A percentile compares a stretch with the other conserved stretches of the same genome.
Evolutionary conservation across 2,329 filamentous ascomycete genomes (phyloP).

Genomic region (Rhinocladiella mackenziei): DNA sequence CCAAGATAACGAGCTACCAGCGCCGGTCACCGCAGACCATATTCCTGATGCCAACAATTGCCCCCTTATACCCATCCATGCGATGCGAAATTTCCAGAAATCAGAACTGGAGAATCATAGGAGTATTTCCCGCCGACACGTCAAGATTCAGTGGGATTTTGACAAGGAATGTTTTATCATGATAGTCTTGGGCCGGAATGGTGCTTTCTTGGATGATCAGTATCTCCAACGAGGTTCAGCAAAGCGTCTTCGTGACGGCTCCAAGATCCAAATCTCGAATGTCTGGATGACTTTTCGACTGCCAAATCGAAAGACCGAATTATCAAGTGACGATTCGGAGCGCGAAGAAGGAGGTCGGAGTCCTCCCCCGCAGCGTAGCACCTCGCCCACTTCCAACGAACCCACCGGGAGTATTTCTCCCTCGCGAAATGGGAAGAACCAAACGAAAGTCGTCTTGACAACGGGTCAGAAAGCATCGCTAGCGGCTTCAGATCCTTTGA

Average conservation of each 20-base stretch:
- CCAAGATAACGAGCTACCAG: constrained; percentile 27
- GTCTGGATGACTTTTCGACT: constrained; percentile 28
- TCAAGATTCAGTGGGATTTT: constrained; percentile 59
- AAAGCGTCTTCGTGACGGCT: constrained; percentile 52
- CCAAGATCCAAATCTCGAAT: constrained; percentile 53
- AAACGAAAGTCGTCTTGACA: constrained; percentile 21
- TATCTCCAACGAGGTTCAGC: constrained; percentile 47
- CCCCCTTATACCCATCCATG: constrained; percentile 55
- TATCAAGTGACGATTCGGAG: constrained; percentile 23
- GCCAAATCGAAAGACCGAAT: constrained; percentile 19
- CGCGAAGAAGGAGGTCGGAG: constrained; percentile 17
- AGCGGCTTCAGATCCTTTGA: constrained; percentile 6
- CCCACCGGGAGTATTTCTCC: constrained; percentile 17
- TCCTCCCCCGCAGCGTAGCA: constrained; percentile 10
- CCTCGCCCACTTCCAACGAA: constrained; percentile 17
- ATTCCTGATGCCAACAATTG: constrained; percentile 28
- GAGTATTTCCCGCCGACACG: constrained; percentile 59
- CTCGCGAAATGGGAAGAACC: constrained; percentile 16
- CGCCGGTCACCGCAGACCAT: constrained; percentile 30
- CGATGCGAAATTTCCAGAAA: constrained; percentile 42
- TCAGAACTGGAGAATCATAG: constrained; percentile 46
- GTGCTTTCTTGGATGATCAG: constrained; percentile 53
- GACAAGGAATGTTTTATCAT: constrained; percentile 55
- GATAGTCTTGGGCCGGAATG: constrained; percentile 57
- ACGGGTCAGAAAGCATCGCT: constrained; percentile 10